Evolutionary conservation across 2,329 filamentous ascomycete genomes (phyloP).

Genomic region (Cryphonectria nitschkei): DNA sequence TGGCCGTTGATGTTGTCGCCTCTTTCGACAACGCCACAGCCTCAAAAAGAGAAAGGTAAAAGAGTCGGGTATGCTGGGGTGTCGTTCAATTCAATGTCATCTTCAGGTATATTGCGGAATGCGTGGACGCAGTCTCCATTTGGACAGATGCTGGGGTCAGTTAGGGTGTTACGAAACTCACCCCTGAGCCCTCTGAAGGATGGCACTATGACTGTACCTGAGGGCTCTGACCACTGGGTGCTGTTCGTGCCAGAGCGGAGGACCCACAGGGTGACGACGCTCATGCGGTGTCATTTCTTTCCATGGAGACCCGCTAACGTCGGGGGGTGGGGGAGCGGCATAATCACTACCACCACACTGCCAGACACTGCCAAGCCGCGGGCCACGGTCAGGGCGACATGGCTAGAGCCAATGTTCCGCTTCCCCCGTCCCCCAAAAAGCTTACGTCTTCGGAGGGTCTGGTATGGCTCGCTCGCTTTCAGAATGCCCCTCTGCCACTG

Average conservation of each 20-base stretch:
- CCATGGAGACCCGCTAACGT: background rate
- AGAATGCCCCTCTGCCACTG: background rate
- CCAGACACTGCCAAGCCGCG: background rate
- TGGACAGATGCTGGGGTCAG: background rate
- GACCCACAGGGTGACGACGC: conserved; percentile 19
- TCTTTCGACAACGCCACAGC: no score
- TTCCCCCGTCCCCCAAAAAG: background rate
- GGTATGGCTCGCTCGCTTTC: background rate
- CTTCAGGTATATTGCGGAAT: conserved; percentile 3
- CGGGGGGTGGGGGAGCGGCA: no score
- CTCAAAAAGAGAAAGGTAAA: no score
- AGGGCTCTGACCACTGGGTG: background rate
- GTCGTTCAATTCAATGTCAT: background rate
- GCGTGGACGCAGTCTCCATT: conserved; percentile 1
- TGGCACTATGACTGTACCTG: background rate
- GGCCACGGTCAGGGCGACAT: background rate
- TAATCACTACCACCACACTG: background rate
- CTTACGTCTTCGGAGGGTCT: background rate
- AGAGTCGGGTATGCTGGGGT: no score
- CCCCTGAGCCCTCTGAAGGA: conserved; percentile 2
- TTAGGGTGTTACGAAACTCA: background rate
- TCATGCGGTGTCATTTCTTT: conserved; percentile 9
- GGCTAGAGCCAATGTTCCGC: background rate
- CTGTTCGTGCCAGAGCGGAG: background rate
- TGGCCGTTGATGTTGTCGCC: background rate